A percentile compares a stretch with the other conserved stretches of the same genome.
phyloP scores from a whole-genome alignment of 1,139 yeast species.

The Blastobotrys buckinghamii region DNA sequence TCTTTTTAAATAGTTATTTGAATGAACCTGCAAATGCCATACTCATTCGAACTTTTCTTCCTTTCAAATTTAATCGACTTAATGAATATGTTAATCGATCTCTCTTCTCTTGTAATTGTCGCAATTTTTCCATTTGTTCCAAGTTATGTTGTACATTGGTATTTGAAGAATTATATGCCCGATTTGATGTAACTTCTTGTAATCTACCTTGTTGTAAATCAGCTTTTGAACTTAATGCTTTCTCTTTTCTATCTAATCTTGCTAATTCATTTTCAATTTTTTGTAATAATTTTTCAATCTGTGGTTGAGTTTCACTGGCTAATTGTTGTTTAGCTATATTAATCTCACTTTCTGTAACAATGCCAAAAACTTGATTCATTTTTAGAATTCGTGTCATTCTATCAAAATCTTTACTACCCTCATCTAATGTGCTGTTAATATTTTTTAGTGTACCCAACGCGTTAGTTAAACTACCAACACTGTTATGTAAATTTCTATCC shows the following conservation, averaged over 20 bases:
- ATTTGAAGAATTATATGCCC: not conserved
- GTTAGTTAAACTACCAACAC: slow-evolving; percentile 10
- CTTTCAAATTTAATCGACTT: slow-evolving; percentile 31
- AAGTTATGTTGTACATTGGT: slow-evolving; percentile 3
- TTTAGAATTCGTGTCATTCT: slow-evolving; percentile 22
- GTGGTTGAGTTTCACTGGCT: slow-evolving; percentile 28
- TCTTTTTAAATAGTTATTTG: not conserved
- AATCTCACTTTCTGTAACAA: slow-evolving; percentile 28
- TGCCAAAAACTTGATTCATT: slow-evolving; percentile 28
- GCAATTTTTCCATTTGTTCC: slow-evolving; percentile 35
- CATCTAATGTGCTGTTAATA: slow-evolving; percentile 19
- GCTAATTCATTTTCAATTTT: slow-evolving; percentile 25
- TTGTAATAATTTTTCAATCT: slow-evolving; percentile 22
- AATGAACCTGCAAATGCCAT: slow-evolving; percentile 13
- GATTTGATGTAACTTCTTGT: slow-evolving; percentile 22
- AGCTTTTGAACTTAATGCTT: slow-evolving; percentile 24
- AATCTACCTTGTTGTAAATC: slow-evolving; percentile 26
- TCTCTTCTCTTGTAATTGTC: slow-evolving; percentile 33
- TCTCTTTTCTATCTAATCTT: slow-evolving; percentile 24
- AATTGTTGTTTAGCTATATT: slow-evolving; percentile 24
- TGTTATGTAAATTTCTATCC: slow-evolving; percentile 5
- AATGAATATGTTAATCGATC: slow-evolving; percentile 35
- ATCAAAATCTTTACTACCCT: slow-evolving; percentile 22
- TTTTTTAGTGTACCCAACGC: slow-evolving; percentile 14
- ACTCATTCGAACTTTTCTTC: slow-evolving; percentile 23